phyloP scores from a whole-genome alignment of 2,329 filamentous ascomycete genomes.

The Aspergillus thermomutatus region DNA sequence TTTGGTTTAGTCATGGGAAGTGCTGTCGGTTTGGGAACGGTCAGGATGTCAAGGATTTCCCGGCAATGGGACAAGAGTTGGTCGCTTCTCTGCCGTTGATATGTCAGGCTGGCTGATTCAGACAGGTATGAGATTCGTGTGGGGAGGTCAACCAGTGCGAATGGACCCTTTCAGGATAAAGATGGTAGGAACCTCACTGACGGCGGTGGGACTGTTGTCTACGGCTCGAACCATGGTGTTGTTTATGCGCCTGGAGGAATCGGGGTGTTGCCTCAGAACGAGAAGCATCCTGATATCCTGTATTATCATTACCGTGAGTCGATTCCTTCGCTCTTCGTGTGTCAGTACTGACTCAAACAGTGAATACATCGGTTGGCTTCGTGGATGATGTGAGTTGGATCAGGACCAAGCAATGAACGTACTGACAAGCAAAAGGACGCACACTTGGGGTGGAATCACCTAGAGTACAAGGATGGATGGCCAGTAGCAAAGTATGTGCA shows the following conservation, averaged over 20 bases:
- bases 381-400: slow-evolving; percentile 20
- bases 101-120: background rate
- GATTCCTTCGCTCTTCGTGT: background rate
- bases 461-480: slow-evolving; percentile 39
- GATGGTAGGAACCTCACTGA: slow-evolving; percentile 23
- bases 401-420: background rate
- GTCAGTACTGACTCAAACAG: slow-evolving; percentile 10
- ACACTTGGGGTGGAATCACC: slow-evolving; percentile 35
- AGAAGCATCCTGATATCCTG: slow-evolving; percentile 28
- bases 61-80: slow-evolving; percentile 29
- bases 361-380: slow-evolving; percentile 33
- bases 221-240: slow-evolving; percentile 36
- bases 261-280: slow-evolving; percentile 28
- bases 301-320: slow-evolving; percentile 40
- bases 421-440: slow-evolving; percentile 25
- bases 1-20: slow-evolving; percentile 39
- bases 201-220: slow-evolving; percentile 34
- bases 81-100: background rate
- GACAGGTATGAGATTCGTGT: slow-evolving; percentile 34
- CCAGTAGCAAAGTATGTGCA: slow-evolving; percentile 22
- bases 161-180: slow-evolving; percentile 35
- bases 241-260: slow-evolving; percentile 40
- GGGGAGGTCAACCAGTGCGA: slow-evolving; percentile 30
- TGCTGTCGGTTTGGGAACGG: slow-evolving; percentile 31
- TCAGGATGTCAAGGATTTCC: slow-evolving; percentile 13